Base-by-base conservation (phyloP, 345 rosid species). In the Diplotaxis tenuifolia region DNA sequence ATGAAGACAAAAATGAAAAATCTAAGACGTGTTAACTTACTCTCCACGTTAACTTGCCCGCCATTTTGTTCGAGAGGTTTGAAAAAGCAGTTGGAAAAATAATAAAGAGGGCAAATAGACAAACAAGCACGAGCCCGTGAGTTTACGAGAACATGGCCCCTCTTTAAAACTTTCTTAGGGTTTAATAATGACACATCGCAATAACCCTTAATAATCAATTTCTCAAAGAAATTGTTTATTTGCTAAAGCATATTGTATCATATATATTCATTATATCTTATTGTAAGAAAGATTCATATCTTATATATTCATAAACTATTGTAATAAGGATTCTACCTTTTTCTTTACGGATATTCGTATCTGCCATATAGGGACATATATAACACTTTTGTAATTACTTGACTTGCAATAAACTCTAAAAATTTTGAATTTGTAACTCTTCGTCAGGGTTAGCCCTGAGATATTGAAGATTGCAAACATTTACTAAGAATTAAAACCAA, bases 71-170 rank as follows among this genome's bases (percentile, higher is more conserved):
- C n/a, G n/a, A n/a, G n/a, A 75, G 68, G 34, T 67, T 75, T 75
- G 73, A 68, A 60, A 65, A 73, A 45, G 77, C 40, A 55, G 4
- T 28, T 57, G 50, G 65, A 20, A 20, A 49, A 42, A 54, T 0
- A 54, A 9, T 18, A 6, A 21, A 66, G 67, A 67, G 6, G 42
- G 16, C 14, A n/a, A 34, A 60, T 50, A 16, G 68, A 75, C 56
- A 67, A 67, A 74, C 38, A 5, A 66, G 77, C 60, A 65, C 36
- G 72, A 75, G 62, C 68, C 68, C 62, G 60, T 75, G 62, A 60
- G 73, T 40, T 67, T 60, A 74, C 29, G 25, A 25, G 67, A 60
- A 67, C 78, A 67, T 74, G 73, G 69, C 36, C 72, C 36, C 53
- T 53, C 18, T 75, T 50, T 36, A 36, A 20, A 23, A 15, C 50